These are phyloP conservation scores for Xylaria sp. DNA, from an alignment of 2,329 filamentous ascomycete species.

Conservation along the genomic window DNA sequence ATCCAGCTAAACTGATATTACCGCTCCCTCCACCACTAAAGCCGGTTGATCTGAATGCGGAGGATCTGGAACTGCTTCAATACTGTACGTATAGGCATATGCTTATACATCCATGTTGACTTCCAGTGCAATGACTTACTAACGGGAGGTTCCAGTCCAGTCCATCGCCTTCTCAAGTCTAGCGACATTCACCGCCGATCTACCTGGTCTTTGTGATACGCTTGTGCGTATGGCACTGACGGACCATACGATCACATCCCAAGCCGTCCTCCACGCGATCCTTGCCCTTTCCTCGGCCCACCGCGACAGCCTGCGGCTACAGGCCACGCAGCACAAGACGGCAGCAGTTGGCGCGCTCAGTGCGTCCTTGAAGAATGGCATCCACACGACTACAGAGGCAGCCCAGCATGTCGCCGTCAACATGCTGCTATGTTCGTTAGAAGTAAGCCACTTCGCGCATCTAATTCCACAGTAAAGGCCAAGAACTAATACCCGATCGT, in stretches of 20 bases:
- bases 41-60: conserved; percentile 20
- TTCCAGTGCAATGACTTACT: conserved; percentile 11
- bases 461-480: background rate
- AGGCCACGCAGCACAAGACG: conserved; percentile 32
- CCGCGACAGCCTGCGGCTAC: conserved; percentile 31
- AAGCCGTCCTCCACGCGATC: conserved; percentile 35
- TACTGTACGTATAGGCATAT: conserved; percentile 29
- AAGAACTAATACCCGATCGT: background rate
- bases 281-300: conserved; percentile 33
- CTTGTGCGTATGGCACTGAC: conserved; percentile 29
- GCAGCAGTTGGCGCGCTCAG: conserved; percentile 31
- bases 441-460: conserved; percentile 4
- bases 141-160: conserved; percentile 18
- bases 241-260: conserved; percentile 25
- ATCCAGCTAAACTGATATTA: conserved; percentile 29
- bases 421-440: conserved; percentile 36
- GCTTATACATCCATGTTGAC: background rate
- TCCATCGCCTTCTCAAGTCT: conserved; percentile 26
- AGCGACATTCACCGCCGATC: conserved; percentile 20
- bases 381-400: conserved; percentile 20
- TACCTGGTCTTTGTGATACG: conserved; percentile 23
- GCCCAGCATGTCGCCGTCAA: conserved; percentile 33
- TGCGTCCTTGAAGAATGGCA: conserved; percentile 28
- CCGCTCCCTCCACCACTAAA: conserved; percentile 4
- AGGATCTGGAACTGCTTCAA: conserved; percentile 29